A percentile compares a stretch with the other conserved stretches of the same genome.
These are phyloP conservation scores for Persicaria tinctoria DNA, from an alignment of 148 eudicot genomes.

Conservation along the genomic window DNA sequence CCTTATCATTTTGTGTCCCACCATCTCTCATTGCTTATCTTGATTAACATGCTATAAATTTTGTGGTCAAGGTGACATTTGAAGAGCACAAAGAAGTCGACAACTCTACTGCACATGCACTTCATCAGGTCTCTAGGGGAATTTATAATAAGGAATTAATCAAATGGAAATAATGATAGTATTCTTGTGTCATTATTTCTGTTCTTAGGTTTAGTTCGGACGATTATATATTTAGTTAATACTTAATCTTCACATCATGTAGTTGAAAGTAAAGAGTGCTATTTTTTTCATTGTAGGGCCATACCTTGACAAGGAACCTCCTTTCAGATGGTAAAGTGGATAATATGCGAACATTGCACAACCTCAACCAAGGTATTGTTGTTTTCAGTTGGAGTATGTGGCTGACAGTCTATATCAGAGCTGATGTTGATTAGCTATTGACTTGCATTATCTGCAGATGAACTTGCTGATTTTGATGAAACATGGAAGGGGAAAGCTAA, in stretches of 20 bases:
- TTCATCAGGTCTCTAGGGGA: slow-evolving; percentile 45
- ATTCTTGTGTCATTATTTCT: neutral
- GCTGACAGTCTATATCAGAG: neutral
- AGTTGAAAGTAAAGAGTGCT: neutral
- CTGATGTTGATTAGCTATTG: neutral
- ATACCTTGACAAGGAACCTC: slow-evolving; percentile 69
- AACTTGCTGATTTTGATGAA: slow-evolving; percentile 7
- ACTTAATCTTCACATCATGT: neutral
- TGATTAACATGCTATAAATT: too few relatives aligned
- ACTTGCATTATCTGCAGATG: slow-evolving; percentile 3
- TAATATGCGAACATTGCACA: slow-evolving; percentile 71
- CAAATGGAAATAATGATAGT: neutral
- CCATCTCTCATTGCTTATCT: neutral
- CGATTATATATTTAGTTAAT: neutral
- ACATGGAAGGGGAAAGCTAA: slow-evolving; percentile 11
- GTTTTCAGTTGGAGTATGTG: neutral
- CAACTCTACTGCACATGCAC: too few relatives aligned
- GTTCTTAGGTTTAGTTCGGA: neutral
- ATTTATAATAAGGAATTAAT: slow-evolving; percentile 58
- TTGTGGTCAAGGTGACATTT: too few relatives aligned
- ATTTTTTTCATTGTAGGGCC: slow-evolving; percentile 43
- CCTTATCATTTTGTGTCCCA: slow-evolving; percentile 10
- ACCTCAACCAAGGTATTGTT: slow-evolving; percentile 59
- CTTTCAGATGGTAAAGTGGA: slow-evolving; percentile 81
- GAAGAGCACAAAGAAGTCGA: too few relatives aligned